Conservation (phyloP, 371 early-diverging fungal species). For the Rhizopus delemar region DNA sequence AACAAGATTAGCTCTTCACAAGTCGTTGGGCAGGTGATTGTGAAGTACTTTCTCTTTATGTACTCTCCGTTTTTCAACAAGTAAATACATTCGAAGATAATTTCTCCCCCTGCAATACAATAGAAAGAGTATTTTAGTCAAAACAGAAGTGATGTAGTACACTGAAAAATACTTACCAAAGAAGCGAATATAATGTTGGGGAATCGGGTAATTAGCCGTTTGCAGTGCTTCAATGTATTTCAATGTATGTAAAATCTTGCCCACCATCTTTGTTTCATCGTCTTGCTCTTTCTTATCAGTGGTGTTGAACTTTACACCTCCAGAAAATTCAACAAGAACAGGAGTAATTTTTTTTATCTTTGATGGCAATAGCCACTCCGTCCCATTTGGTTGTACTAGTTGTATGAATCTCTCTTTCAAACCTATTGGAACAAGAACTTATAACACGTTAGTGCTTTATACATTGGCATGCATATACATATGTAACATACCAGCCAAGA, state of each 20-base stretch:
- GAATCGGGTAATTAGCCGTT: conserved; percentile 7
- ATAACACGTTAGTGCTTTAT: conserved; percentile 12
- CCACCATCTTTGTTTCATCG: conserved; percentile 12
- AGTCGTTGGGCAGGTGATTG: conserved; percentile 12
- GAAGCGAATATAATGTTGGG: conserved; percentile 12
- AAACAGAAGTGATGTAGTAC: conserved; percentile 10
- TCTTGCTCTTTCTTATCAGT: conserved; percentile 9
- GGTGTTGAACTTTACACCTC: conserved; percentile 11
- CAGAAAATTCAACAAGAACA: conserved; percentile 12
- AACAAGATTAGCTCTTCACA: conserved; percentile 11
- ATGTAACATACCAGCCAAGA: conserved; percentile 18
- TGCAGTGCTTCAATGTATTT: conserved; percentile 6
- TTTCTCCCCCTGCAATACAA: conserved; percentile 11
- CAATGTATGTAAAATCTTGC: conserved; percentile 6
- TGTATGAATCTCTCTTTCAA: conserved; percentile 14
- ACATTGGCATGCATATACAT: conserved; percentile 14
- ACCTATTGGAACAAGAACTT: conserved; percentile 12
- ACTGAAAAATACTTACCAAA: conserved; percentile 7
- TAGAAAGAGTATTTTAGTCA: conserved; percentile 13
- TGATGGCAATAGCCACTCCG: conserved; percentile 11
- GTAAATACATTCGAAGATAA: conserved; percentile 10
- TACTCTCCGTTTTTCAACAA: conserved; percentile 11
- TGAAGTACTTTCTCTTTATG: conserved; percentile 10
- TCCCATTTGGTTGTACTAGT: conserved; percentile 9
- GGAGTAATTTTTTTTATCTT: conserved; percentile 7